A percentile compares a stretch with the other conserved stretches of the same genome.
These are phyloP conservation scores for Circinella minor DNA, from an alignment of 371 early-diverging fungal species.

Conservation along the genomic window DNA sequence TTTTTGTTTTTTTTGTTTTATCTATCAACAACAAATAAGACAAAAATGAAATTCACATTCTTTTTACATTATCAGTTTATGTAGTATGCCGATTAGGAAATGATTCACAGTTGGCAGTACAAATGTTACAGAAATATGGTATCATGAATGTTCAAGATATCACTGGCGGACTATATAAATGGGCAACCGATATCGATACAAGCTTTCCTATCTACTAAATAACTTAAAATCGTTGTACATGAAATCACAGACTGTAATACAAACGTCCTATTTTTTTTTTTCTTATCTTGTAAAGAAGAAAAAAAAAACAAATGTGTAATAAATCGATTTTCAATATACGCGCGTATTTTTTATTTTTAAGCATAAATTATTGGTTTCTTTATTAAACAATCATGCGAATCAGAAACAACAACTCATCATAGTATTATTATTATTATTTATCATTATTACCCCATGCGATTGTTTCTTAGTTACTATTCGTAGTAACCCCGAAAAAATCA, in stretches of 20 bases:
- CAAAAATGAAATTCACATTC: conserved; percentile 6
- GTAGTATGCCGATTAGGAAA: conserved; percentile 93
- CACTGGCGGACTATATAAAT: conserved; percentile 80
- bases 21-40: neutral
- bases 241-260: neutral
- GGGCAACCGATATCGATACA: conserved; percentile 79
- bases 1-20: neutral
- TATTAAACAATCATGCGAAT: too few species aligned
- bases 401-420: too few species aligned
- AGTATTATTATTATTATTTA: too few species aligned
- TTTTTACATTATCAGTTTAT: conserved; percentile 61
- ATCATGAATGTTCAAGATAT: conserved; percentile 70
- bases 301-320: too few species aligned
- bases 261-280: neutral
- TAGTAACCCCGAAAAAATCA: too few species aligned
- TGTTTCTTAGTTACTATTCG: too few species aligned
- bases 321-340: too few species aligned
- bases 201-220: conserved; percentile 85
- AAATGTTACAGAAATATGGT: conserved; percentile 61
- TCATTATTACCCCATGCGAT: too few species aligned
- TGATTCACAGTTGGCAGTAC: conserved; percentile 87
- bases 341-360: too few species aligned
- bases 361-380: too few species aligned
- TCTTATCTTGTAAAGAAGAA: neutral
- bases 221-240: too few species aligned